Evolutionary conservation across 768 basidiomycete species (phyloP).

Genomic region (Russula sp.): DNA sequence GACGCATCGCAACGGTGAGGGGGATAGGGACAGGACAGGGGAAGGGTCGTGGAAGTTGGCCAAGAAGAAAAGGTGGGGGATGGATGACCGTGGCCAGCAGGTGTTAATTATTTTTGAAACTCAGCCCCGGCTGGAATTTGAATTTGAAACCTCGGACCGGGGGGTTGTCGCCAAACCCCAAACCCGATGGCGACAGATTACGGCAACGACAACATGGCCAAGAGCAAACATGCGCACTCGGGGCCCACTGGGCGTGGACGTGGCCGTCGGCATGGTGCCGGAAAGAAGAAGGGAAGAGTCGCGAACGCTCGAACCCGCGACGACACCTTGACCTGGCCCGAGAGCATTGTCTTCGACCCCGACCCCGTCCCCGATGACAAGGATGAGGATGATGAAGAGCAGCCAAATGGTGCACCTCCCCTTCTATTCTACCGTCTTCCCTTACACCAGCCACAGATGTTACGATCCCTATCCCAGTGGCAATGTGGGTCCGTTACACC

Average conservation of each 20-base stretch:
- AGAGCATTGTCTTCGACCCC: slow-evolving; percentile 49
- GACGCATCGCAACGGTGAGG: slow-evolving; percentile 26
- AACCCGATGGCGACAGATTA: not conserved
- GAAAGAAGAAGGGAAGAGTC: not conserved
- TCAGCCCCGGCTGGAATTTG: not conserved
- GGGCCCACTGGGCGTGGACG: not conserved
- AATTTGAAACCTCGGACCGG: not conserved
- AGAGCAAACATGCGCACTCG: not conserved
- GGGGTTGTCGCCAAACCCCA: not conserved
- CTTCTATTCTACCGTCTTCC: not conserved
- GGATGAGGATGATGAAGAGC: slow-evolving; percentile 12
- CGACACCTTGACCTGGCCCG: slow-evolving; percentile 36
- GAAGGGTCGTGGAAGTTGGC: not conserved
- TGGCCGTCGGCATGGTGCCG: not conserved
- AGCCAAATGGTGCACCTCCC: not conserved
- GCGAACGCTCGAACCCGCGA: slow-evolving; percentile 3
- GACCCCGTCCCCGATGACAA: slow-evolving; percentile 22
- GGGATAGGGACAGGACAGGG: no score
- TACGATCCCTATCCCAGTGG: slow-evolving; percentile 58
- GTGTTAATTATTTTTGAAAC: slow-evolving; percentile 10
- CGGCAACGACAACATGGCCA: slow-evolving; percentile 11
- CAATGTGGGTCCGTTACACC: slow-evolving; percentile 81
- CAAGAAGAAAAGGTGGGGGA: not conserved
- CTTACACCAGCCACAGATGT: slow-evolving; percentile 10
- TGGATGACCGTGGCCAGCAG: not conserved